Base-by-base conservation (phyloP, 2,329 filamentous ascomycete genomes). In the Dactylellina haptotyla region DNA sequence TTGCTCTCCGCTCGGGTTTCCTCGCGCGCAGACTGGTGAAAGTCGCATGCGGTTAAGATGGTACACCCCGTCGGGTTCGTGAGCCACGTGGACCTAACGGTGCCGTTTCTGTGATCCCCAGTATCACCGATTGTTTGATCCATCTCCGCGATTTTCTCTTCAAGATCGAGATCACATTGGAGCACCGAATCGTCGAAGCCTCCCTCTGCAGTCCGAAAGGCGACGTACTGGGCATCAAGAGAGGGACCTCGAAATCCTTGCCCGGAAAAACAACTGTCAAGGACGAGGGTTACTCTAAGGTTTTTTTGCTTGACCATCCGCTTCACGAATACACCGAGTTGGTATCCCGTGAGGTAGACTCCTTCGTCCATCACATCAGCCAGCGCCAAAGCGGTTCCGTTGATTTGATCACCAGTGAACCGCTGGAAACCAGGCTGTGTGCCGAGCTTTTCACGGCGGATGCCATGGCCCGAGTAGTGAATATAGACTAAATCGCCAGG, bases 401-500 rank as follows among this genome's bases (percentile, higher is more conserved):
- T 61, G 6, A 67, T 61, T 3, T 43, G 20, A 43, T 67, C 61
- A 1, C 54, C 69, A 23, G 34, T n/a, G 26, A 30, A 28, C 8
- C 62, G 14, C 43, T 25, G 23, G 9, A 16, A n/a, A 10, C 9
- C 23, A 12, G 3, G 5, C 26, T 53, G 16, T 0, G 10, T 12
- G 0, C 14, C 41, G 12, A 41, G 30, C 1, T 25, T 34, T 9
- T 58, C 58, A 26, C 61, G 48, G 0, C 62, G 54, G 20, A 74
- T 51, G n/a, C 69, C 62, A 34, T 74, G 69, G 2, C 69, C 69
- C n/a, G 69, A 74, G 25, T 66, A 74, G 34, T 74, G 69, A 45
- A 74, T 62, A 26, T 74, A 74, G 10, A 74, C 62, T 9, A 74
- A 12, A 32, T 73, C 67, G 1, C 61, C 69, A 18, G 5, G 16